Conservation (phyloP, 2,329 filamentous ascomycete species). For the Aspergillus tamarii region DNA sequence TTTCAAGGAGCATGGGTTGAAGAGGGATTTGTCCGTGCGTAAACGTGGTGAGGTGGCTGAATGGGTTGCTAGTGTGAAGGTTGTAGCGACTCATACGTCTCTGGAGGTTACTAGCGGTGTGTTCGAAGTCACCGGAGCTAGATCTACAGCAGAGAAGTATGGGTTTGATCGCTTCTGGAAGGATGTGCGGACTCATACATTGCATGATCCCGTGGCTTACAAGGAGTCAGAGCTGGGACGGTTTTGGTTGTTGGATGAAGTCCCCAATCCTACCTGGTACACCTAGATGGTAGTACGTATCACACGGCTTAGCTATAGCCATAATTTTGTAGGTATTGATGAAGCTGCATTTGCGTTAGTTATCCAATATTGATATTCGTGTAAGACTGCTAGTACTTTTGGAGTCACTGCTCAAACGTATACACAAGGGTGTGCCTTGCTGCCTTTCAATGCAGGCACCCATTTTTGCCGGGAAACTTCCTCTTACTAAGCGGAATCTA, state of each 20-base stretch:
- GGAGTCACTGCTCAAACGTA: too few relatives aligned
- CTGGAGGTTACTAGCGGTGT: slow-evolving; percentile 62
- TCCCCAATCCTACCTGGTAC: slow-evolving; percentile 65
- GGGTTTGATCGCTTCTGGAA: slow-evolving; percentile 69
- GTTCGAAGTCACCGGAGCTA: slow-evolving; percentile 66
- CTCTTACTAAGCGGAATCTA: not conserved
- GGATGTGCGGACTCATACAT: slow-evolving; percentile 66
- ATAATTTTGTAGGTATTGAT: not conserved
- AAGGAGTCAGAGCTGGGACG: slow-evolving; percentile 66
- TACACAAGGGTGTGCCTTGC: not conserved
- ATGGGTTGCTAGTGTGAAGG: slow-evolving; percentile 65
- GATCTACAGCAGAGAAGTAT: slow-evolving; percentile 60
- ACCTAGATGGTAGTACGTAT: slow-evolving; percentile 42
- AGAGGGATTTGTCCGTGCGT: slow-evolving; percentile 53
- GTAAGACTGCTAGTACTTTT: too few relatives aligned
- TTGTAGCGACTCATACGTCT: slow-evolving; percentile 64
- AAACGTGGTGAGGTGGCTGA: slow-evolving; percentile 65
- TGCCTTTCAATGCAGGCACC: not conserved
- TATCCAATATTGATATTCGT: too few relatives aligned
- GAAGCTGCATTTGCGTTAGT: not conserved
- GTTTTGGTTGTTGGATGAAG: slow-evolving; percentile 59
- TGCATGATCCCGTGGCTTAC: slow-evolving; percentile 70
- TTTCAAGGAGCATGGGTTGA: slow-evolving; percentile 47
- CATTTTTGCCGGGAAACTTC: not conserved
- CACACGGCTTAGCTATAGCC: too few relatives aligned